phyloP scores from a whole-genome alignment of 2,329 filamentous ascomycete genomes.

The Talaromyces marneffei region DNA sequence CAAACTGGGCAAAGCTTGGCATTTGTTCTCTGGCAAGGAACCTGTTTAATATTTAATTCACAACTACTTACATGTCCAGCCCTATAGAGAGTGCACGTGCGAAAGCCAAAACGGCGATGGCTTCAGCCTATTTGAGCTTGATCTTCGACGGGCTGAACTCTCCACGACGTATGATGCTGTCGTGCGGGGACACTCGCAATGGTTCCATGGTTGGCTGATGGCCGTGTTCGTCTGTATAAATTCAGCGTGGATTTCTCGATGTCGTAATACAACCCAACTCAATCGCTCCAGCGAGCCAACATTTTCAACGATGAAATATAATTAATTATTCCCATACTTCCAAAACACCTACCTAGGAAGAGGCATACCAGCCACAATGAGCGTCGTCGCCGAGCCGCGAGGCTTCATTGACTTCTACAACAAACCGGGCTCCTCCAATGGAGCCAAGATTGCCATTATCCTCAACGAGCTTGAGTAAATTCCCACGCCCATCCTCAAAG shows the following conservation, averaged over 20 bases:
- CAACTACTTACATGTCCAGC: too few relatives aligned
- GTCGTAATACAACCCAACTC: neutral
- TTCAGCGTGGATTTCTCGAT: neutral
- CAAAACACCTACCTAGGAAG: too few relatives aligned
- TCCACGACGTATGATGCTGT: neutral
- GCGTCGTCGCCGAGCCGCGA: neutral
- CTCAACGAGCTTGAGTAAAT: neutral
- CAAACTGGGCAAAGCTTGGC: neutral
- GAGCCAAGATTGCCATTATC: neutral
- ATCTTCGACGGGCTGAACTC: neutral
- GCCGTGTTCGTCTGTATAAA: too few relatives aligned
- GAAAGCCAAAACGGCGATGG: too few relatives aligned
- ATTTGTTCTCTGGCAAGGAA: neutral
- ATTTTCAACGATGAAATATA: too few relatives aligned
- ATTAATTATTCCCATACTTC: too few relatives aligned
- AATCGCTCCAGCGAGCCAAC: neutral
- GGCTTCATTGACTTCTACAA: slow-evolving; percentile 1
- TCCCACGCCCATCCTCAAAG: too few relatives aligned
- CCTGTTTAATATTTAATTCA: too few relatives aligned
- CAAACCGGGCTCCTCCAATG: neutral
- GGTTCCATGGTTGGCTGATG: neutral
- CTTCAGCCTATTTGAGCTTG: too few relatives aligned
- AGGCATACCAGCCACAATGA: too few relatives aligned
- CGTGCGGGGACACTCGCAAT: neutral
- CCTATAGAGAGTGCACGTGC: neutral